Evolutionary conservation across 352 stramenopile genomes (phyloP), one percentile per base, ranked within the genome.

Genomic region (Pythium insidiosum): DNA sequence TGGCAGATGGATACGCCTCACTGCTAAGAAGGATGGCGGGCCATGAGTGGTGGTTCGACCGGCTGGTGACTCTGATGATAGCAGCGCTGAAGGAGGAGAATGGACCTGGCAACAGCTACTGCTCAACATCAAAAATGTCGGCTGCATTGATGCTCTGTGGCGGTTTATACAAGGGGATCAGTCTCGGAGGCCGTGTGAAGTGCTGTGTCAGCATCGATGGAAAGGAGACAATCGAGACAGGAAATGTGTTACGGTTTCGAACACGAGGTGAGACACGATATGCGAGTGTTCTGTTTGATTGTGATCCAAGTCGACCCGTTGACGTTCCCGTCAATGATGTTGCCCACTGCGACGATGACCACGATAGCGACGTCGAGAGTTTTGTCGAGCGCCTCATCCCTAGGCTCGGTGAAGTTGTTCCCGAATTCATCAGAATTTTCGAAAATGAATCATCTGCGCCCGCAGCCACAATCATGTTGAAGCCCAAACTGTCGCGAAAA

Each of bases 151-250:
- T 59, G 4, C 28, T 91, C 12, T 56, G 86, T 18, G 78, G 78
- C 39, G 78, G 78, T 22, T 68, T 20, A 10, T 84, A 81, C 23
- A 42, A 59, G 21, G 72, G 71, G 15, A 55, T 68, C 11, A 63
- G 56, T 37, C 51, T 87, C 13, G 72, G 73, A 38, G 69, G 64
- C 9, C 63, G 75, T n/a, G 71, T 88, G 2, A 77, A 66, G 9
- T 87, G 73, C 42, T 81, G 71, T 38, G 75, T 85, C 21, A 88
- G 72, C 15, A 75, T 88, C 20, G 74, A 90, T 25, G 70, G 61
- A 2, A 90, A 84, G 47, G 75, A 84, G 22, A 72, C 78, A 11
- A 63, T 85, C 19, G 78, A 91, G 43, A 83, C 60, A 0, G 78
- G 78, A 4, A 86, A 73, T 48, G 28, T 88, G 10, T 52, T 87